These are phyloP conservation scores for Quercus phellos DNA, from an alignment of 331 rosid species.

Conservation along the genomic window DNA sequence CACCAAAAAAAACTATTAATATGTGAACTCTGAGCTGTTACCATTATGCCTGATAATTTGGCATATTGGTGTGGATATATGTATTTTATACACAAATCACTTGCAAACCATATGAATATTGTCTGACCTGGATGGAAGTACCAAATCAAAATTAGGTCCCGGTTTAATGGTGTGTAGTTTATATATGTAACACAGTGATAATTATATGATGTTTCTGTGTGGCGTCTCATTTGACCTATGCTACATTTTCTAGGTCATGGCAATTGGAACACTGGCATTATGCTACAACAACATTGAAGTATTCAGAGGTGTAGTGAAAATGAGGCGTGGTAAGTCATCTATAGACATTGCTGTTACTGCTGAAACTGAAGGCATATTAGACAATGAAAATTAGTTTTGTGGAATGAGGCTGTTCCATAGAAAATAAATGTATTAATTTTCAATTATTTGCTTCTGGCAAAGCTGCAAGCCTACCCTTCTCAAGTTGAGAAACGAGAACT, in stretches of 20 bases:
- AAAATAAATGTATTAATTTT: not conserved
- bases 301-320: conserved; percentile 95
- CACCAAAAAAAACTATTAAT: not conserved
- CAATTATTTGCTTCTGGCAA: not conserved
- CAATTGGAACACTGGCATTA: conserved; percentile 85
- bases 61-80: not conserved
- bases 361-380: not conserved
- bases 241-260: conserved; percentile 64
- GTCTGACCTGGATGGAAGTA: not conserved
- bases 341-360: conserved; percentile 6
- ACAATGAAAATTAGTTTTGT: not conserved
- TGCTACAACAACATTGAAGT: conserved; percentile 87
- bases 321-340: conserved; percentile 83
- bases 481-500: not conserved
- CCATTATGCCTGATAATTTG: not conserved
- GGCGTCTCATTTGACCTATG: conserved; percentile 22
- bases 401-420: not conserved
- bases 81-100: not conserved
- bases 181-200: not conserved
- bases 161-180: not conserved
- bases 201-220: not conserved
- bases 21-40: not conserved
- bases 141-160: not conserved
- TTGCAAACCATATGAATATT: not conserved
- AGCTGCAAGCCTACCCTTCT: not conserved